Evolutionary conservation across 2,329 filamentous ascomycete genomes (phyloP).

Genomic region (Colletotrichum filicis): DNA sequence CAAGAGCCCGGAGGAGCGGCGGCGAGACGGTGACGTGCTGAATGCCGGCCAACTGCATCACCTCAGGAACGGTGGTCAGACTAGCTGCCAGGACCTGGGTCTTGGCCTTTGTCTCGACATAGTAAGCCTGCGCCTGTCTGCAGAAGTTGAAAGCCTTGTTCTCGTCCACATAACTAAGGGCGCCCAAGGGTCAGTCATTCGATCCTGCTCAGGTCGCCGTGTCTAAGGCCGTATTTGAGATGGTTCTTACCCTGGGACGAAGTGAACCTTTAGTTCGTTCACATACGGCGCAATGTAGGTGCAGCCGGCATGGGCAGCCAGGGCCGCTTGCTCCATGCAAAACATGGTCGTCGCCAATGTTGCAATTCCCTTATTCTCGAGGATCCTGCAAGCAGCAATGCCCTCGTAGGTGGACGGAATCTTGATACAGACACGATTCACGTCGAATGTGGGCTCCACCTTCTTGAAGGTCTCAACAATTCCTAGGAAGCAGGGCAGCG

Average conservation of each 20-base stretch:
- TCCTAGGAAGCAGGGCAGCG: slow-evolving; percentile 48
- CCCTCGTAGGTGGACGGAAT: slow-evolving; percentile 73
- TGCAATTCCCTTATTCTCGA: slow-evolving; percentile 64
- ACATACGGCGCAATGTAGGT: slow-evolving; percentile 74
- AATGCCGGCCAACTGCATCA: slow-evolving; percentile 67
- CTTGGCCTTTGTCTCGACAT: slow-evolving; percentile 49
- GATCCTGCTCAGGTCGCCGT: background rate
- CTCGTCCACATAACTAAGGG: slow-evolving; percentile 57
- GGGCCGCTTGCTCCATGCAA: slow-evolving; percentile 67
- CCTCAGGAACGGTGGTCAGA: slow-evolving; percentile 66
- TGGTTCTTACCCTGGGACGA: slow-evolving; percentile 56
- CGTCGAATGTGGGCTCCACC: slow-evolving; percentile 55
- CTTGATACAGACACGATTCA: slow-evolving; percentile 68
- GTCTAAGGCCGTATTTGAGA: background rate
- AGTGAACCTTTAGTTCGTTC: slow-evolving; percentile 72
- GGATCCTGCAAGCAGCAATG: slow-evolving; percentile 64
- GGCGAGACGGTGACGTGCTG: slow-evolving; percentile 70
- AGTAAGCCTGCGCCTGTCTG: slow-evolving; percentile 63
- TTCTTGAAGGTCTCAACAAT: slow-evolving; percentile 59
- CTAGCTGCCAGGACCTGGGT: slow-evolving; percentile 68
- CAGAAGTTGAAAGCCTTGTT: slow-evolving; percentile 62
- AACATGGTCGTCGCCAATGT: slow-evolving; percentile 74
- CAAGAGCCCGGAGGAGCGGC: slow-evolving; percentile 58
- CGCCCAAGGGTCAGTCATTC: background rate
- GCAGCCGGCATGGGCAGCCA: slow-evolving; percentile 68